A percentile compares a stretch with the other conserved stretches of the same genome.
Conservation (phyloP, 2,329 filamentous ascomycete species). For the Fusarium torulosum region DNA sequence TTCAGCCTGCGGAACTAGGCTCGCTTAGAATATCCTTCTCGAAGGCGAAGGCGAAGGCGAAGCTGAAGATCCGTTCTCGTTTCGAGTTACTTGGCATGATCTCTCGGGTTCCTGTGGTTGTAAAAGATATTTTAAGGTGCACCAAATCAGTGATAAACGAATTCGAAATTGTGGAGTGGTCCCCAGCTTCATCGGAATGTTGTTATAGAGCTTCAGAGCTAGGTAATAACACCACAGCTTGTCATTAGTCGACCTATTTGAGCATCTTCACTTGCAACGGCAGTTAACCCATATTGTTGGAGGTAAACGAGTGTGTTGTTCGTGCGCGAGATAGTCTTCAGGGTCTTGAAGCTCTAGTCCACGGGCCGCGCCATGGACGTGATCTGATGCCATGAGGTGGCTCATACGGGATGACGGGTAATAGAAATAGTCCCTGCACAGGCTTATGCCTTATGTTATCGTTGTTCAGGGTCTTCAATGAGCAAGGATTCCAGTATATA, state of each 20-base stretch:
- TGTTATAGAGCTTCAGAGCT: background rate
- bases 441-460: constrained; percentile 18
- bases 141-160: background rate
- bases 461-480: background rate
- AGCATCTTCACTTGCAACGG: background rate
- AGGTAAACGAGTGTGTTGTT: background rate
- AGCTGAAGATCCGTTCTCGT: constrained; percentile 5
- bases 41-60: constrained; percentile 14
- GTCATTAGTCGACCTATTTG: background rate
- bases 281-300: background rate
- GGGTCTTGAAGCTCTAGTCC: constrained; percentile 22
- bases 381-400: constrained; percentile 7
- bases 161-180: constrained; percentile 8
- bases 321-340: constrained; percentile 7
- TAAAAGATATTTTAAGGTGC: too few species aligned
- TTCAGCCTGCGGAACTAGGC: constrained; percentile 5
- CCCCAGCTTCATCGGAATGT: background rate
- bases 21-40: constrained; percentile 22
- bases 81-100: background rate
- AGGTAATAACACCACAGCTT: background rate
- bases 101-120: too few species aligned
- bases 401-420: constrained; percentile 15
- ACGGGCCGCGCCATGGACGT: constrained; percentile 24
- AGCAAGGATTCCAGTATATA: constrained; percentile 7
- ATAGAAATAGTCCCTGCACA: constrained; percentile 8